Base-by-base conservation (phyloP, 768 basidiomycete species). In the Phylloporus rhodoxanthus region DNA sequence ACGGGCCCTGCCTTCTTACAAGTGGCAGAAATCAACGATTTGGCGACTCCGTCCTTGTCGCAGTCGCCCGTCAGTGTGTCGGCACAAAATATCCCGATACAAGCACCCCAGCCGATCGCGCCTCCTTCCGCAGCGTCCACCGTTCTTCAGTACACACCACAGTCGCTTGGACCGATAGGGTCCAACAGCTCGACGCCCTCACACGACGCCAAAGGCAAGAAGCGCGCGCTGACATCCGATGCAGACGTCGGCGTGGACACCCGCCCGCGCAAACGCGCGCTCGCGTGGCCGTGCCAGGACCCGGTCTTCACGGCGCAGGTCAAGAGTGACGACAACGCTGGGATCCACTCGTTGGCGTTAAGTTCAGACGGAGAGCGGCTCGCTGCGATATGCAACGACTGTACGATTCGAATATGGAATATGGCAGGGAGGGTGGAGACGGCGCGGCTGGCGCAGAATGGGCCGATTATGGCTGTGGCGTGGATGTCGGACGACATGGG, bases 321-420 rank as follows among this genome's bases (percentile, higher is more conserved):
- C 40, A 68, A 71, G 53, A 77, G 78, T 28, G 74, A 76, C 20
- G 73, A 72, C 3, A 72, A 75, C 45, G 60, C 75, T 17, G 72
- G 73, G 26, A 67, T 86, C 30, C 67, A 66, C 32, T 69, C 62
- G 25, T 74, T 86, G 25, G 57, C 72, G 28, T 77, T 83, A 53
- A 79, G 71, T 54, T 69, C 72, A 20, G 77, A 80, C 52, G 83
- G 83, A 21, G 69, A 67, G 30, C 71, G 69, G 43, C 73, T 86
- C 56, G 84, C 82, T 6, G 62, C 84, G 47, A 72, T 69, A 54
- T 85, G 84, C 79, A 64, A 70, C 34, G 83, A 87, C 65, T 72
- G 69, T 28, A 78, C 81, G 19, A 68, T 85, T 42, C 81, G 85
- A 39, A 76, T 87, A 60, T 84, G 81, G 81, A 74, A 73, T 54